phyloP scores from a whole-genome alignment of 2,329 filamentous ascomycete species.

The Apiospora pterosperma region DNA sequence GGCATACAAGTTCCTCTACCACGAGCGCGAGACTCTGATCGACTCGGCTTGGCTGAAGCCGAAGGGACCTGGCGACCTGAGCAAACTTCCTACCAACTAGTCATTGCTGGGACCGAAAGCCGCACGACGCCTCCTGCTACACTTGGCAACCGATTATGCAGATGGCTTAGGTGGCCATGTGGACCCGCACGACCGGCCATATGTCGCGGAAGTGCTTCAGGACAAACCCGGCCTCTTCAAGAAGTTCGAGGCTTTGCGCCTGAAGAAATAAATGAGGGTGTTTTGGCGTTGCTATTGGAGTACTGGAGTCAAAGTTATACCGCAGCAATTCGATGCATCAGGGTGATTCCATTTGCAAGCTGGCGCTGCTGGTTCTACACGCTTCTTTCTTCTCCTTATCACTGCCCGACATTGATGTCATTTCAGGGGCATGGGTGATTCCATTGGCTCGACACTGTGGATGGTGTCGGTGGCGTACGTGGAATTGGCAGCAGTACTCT shows the following conservation, averaged over 20 bases:
- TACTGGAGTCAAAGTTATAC: not conserved
- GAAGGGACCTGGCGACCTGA: slow-evolving; percentile 67
- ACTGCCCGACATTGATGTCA: not conserved
- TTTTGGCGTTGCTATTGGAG: not conserved
- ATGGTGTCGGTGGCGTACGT: not conserved
- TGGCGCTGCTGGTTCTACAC: not conserved
- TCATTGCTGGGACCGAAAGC: not conserved
- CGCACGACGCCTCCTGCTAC: not conserved
- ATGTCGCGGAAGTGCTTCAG: not conserved
- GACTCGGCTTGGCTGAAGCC: slow-evolving; percentile 67
- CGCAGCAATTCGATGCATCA: not conserved
- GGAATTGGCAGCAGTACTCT: not conserved
- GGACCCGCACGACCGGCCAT: not conserved
- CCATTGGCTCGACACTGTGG: not conserved
- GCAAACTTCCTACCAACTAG: slow-evolving; percentile 62
- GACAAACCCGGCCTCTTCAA: not conserved
- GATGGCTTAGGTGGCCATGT: not conserved
- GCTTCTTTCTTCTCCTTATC: not conserved
- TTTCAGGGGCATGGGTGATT: not conserved
- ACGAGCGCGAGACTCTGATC: slow-evolving; percentile 69
- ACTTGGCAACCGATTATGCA: not conserved
- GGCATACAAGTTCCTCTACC: slow-evolving; percentile 86
- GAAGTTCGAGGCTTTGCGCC: not conserved
- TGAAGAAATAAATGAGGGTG: not conserved
- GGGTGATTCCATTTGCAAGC: not conserved